Conservation (phyloP, 2,329 filamentous ascomycete genomes). For the Fusarium proliferatum region DNA sequence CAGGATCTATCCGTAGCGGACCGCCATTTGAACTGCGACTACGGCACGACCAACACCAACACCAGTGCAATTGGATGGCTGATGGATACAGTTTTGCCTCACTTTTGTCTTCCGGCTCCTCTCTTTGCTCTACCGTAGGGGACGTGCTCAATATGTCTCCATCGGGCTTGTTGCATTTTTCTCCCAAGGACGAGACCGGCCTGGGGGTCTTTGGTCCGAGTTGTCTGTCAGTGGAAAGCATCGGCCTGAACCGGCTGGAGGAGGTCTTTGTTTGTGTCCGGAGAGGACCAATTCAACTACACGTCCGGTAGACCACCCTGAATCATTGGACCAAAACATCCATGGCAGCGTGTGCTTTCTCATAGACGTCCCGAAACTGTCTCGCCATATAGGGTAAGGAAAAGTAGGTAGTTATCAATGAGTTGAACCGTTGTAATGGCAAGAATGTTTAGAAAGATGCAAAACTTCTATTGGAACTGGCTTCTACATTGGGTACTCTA, state of each 20-base stretch:
- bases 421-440: neutral
- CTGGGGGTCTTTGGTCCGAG: conserved; percentile 1
- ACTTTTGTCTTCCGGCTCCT: conserved; percentile 1
- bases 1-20: conserved; percentile 38
- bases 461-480: neutral
- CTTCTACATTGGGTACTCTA: neutral
- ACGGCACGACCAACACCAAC: neutral
- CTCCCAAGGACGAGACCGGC: conserved; percentile 1
- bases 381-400: neutral
- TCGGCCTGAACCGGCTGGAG: conserved; percentile 10
- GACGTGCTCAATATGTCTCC: conserved; percentile 4
- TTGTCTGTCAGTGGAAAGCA: conserved; percentile 13
- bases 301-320: neutral
- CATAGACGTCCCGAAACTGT: neutral
- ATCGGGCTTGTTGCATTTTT: conserved; percentile 5
- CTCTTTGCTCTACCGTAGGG: neutral
- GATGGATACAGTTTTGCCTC: neutral
- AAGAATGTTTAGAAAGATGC: neutral
- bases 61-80: neutral
- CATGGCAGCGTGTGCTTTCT: neutral
- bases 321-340: neutral
- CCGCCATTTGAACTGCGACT: conserved; percentile 12
- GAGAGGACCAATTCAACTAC: neutral
- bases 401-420: neutral
- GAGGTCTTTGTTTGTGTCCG: neutral